Conservation (phyloP, 2,329 filamentous ascomycete species). For the Lachnellula cervina region DNA sequence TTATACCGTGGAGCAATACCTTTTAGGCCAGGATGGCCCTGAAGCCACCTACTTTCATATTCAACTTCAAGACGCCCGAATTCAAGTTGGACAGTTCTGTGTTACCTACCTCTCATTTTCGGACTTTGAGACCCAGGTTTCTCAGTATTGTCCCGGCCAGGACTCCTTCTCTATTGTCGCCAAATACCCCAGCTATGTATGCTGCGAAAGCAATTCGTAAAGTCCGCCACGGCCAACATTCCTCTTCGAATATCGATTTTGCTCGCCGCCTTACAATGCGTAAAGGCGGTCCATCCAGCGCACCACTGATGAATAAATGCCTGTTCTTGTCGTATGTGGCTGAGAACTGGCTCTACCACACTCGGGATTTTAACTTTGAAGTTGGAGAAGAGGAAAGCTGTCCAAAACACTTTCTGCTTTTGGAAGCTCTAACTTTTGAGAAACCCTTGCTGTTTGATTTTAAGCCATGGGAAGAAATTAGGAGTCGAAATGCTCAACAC, state of each 20-base stretch:
- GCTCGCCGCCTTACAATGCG: not conserved
- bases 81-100: not conserved
- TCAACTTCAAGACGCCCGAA: not conserved
- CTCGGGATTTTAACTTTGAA: not conserved
- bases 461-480: not conserved
- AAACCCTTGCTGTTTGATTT: not conserved
- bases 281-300: not conserved
- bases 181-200: not conserved
- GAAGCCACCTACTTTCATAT: not conserved
- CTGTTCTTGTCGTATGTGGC: not conserved
- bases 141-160: not conserved
- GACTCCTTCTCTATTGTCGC: not conserved
- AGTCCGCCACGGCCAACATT: not conserved
- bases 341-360: not conserved
- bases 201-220: not conserved
- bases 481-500: not conserved
- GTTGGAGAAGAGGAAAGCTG: not conserved
- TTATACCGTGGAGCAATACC: not conserved
- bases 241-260: not conserved
- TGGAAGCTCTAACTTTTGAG: not conserved
- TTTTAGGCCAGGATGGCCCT: not conserved
- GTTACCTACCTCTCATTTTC: slow-evolving; percentile 1
- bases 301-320: not conserved
- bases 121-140: not conserved
- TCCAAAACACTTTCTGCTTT: not conserved